These are phyloP conservation scores for Domatiomyces globalis DNA, from an alignment of 2,329 filamentous ascomycete genomes.

Conservation along the genomic window DNA sequence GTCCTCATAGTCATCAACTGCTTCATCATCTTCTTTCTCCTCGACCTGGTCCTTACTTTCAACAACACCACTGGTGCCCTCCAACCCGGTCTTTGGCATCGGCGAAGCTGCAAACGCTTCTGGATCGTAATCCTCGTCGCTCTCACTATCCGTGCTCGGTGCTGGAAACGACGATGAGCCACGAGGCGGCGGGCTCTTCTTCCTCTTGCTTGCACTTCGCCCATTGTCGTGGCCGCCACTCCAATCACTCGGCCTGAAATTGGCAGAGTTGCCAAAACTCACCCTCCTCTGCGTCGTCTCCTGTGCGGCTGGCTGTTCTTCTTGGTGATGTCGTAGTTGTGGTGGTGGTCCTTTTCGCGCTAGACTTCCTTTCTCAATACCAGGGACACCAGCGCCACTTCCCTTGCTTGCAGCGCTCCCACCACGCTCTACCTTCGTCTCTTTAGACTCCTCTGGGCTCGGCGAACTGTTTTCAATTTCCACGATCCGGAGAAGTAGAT, in stretches of 20 bases:
- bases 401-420: no score
- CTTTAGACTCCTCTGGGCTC: neutral
- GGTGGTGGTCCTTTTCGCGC: neutral
- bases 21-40: conserved; percentile 2
- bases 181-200: neutral
- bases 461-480: conserved; percentile 15
- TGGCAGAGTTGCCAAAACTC: neutral
- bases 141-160: neutral
- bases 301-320: no score
- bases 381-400: neutral
- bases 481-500: conserved; percentile 14
- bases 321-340: no score
- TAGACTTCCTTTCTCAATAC: neutral
- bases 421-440: neutral
- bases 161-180: neutral
- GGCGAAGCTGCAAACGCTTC: neutral
- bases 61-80: neutral
- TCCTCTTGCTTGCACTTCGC: neutral
- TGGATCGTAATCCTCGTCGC: neutral
- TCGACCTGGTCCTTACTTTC: neutral
- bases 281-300: neutral
- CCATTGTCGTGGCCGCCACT: neutral
- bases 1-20: conserved; percentile 7
- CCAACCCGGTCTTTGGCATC: neutral
- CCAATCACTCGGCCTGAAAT: neutral